phyloP scores from a whole-genome alignment of 768 basidiomycete genomes.

The Suillus plorans region DNA sequence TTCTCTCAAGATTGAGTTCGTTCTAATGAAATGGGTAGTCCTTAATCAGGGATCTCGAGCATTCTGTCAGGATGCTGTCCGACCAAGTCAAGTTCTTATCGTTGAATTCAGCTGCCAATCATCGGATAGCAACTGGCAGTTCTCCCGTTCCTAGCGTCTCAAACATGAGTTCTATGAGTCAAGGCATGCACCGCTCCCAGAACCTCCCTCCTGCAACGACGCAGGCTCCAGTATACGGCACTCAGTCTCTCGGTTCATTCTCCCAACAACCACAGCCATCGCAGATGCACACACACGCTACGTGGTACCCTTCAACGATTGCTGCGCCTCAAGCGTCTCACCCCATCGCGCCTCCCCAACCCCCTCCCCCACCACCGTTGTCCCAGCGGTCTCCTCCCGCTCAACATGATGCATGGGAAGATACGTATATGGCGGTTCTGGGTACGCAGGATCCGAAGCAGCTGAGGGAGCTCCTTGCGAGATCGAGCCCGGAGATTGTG shows the following conservation, averaged over 20 bases:
- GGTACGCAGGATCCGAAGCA: constrained; percentile 73
- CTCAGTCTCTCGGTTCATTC: constrained; percentile 32
- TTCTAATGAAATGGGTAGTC: constrained; percentile 40
- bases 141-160: constrained; percentile 25
- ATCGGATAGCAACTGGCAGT: constrained; percentile 34
- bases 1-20: constrained; percentile 1
- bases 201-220: constrained; percentile 37
- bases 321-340: constrained; percentile 84
- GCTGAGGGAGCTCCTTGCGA: constrained; percentile 69
- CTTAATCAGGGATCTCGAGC: constrained; percentile 79
- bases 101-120: constrained; percentile 47
- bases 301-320: constrained; percentile 65
- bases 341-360: constrained; percentile 67
- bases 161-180: constrained; percentile 38
- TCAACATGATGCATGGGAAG: constrained; percentile 79
- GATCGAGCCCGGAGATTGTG: constrained; percentile 76
- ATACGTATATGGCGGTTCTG: constrained; percentile 74
- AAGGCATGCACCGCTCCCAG: constrained; percentile 35
- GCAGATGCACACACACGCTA: constrained; percentile 21
- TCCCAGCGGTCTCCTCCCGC: constrained; percentile 54
- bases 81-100: constrained; percentile 83
- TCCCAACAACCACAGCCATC: constrained; percentile 32
- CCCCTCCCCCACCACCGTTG: constrained; percentile 35
- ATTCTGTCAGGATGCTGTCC: constrained; percentile 67
- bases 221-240: constrained; percentile 26